phyloP scores from a whole-genome alignment of 768 basidiomycete genomes.

The Lactarius sanguifluus region DNA sequence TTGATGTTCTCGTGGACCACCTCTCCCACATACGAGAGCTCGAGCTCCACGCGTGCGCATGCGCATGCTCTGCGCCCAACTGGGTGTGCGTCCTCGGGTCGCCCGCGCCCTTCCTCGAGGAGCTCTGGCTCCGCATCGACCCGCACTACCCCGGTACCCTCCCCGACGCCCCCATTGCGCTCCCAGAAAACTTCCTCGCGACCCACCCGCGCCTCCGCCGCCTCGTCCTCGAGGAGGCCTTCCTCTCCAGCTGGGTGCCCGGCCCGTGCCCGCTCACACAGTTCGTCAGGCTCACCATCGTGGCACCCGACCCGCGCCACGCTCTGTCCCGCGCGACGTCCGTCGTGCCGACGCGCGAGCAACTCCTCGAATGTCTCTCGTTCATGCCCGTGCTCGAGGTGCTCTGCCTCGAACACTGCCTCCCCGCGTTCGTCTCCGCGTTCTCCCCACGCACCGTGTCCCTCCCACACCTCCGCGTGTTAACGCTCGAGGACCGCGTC shows the following conservation, averaged over 20 bases:
- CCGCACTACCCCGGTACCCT: neutral
- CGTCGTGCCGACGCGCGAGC: constrained; percentile 4
- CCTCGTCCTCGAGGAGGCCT: constrained; percentile 6
- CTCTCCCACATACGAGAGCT: constrained; percentile 23
- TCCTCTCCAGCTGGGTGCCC: constrained; percentile 9
- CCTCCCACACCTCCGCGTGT: constrained; percentile 4
- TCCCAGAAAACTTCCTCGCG: constrained; percentile 15
- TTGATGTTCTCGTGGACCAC: constrained; percentile 18
- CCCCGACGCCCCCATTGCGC: constrained; percentile 3
- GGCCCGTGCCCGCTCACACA: neutral
- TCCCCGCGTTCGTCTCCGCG: constrained; percentile 5
- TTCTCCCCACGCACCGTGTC: constrained; percentile 8
- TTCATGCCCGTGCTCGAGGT: constrained; percentile 18
- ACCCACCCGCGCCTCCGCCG: constrained; percentile 20
- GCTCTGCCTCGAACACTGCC: constrained; percentile 17
- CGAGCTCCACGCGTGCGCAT: constrained; percentile 4
- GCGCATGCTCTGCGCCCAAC: constrained; percentile 2
- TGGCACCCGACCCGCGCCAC: constrained; percentile 13
- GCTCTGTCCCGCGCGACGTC: neutral
- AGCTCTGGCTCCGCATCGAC: constrained; percentile 5
- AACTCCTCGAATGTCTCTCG: constrained; percentile 14
- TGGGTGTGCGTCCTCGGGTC: constrained; percentile 11
- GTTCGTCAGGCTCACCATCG: constrained; percentile 12
- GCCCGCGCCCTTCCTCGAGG: constrained; percentile 19
- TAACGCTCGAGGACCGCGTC: constrained; percentile 12